Percentiles rank a stretch among this genome's conserved stretches.
Conservation (phyloP, 345 rosid genomes). For the sweet orange (Citrus sinensis) region DNA sequence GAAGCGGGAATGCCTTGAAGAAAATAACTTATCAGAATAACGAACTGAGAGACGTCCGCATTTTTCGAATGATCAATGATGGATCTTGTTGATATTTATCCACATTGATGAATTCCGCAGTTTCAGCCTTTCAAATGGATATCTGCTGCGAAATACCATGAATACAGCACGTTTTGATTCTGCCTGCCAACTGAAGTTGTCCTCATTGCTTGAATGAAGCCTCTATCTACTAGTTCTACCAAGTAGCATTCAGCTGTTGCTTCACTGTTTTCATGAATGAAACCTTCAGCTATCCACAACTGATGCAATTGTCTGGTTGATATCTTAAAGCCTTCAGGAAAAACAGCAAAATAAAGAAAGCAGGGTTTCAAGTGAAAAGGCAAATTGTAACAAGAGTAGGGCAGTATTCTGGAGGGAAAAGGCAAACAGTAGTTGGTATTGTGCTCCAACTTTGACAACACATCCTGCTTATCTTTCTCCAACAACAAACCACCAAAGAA, state of each 20-base stretch:
- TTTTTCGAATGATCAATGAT: too few relatives aligned
- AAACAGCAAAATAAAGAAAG: neutral
- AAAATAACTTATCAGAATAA: too few relatives aligned
- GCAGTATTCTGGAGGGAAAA: too few relatives aligned
- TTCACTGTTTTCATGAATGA: neutral
- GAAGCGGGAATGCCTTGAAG: too few relatives aligned
- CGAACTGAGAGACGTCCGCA: too few relatives aligned
- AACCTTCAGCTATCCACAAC: constrained; percentile 10
- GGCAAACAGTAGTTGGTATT: too few relatives aligned
- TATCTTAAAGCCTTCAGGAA: neutral
- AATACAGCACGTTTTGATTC: neutral
- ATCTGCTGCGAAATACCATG: neutral
- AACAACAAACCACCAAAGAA: too few relatives aligned
- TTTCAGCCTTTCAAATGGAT: too few relatives aligned
- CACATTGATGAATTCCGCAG: neutral
- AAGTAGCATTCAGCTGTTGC: neutral
- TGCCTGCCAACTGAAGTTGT: neutral
- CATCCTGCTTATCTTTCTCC: neutral
- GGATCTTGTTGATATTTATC: too few relatives aligned
- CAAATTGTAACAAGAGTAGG: too few relatives aligned
- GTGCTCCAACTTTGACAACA: too few relatives aligned
- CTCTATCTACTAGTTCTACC: neutral
- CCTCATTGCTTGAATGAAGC: neutral
- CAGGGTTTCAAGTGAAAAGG: neutral
- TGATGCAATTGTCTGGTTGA: constrained; percentile 1